Evolutionary conservation across 2,329 filamentous ascomycete species (phyloP).

Genomic region (Rhexocercosporidium sp.): DNA sequence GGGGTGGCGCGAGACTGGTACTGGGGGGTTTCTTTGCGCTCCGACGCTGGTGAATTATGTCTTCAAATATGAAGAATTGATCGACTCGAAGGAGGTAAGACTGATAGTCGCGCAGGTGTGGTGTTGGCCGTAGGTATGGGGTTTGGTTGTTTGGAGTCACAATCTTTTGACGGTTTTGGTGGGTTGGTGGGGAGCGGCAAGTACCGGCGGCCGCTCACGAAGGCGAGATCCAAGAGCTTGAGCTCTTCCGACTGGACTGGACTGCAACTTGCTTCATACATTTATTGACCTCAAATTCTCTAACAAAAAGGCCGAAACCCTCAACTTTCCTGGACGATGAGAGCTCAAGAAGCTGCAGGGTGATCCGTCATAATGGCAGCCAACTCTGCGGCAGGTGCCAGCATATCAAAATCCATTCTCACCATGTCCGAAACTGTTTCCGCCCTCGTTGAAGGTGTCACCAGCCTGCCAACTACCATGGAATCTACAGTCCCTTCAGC

Average conservation of each 20-base stretch:
- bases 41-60: conserved; percentile 21
- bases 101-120: neutral
- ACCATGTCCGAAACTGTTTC: conserved; percentile 30
- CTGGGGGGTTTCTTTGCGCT: conserved; percentile 24
- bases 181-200: conserved; percentile 20
- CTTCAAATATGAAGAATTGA: neutral
- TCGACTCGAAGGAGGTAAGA: neutral
- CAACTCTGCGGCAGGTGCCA: conserved; percentile 21
- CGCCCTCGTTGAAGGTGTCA: conserved; percentile 30
- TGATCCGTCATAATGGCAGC: conserved; percentile 26
- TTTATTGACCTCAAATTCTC: neutral
- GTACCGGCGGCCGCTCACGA: neutral
- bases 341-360: conserved; percentile 8
- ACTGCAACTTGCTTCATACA: neutral
- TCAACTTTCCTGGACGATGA: conserved; percentile 22
- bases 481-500: conserved; percentile 29
- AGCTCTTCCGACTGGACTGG: too few relatives aligned
- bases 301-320: neutral
- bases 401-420: conserved; percentile 18
- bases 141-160: conserved; percentile 23
- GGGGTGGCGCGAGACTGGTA: conserved; percentile 16
- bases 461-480: conserved; percentile 33
- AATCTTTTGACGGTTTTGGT: conserved; percentile 25
- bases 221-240: neutral
- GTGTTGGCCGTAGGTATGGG: neutral